Evolutionary conservation across 176 grass and related monocot species (phyloP).

Genomic region (Tillandsia leiboldiana): DNA sequence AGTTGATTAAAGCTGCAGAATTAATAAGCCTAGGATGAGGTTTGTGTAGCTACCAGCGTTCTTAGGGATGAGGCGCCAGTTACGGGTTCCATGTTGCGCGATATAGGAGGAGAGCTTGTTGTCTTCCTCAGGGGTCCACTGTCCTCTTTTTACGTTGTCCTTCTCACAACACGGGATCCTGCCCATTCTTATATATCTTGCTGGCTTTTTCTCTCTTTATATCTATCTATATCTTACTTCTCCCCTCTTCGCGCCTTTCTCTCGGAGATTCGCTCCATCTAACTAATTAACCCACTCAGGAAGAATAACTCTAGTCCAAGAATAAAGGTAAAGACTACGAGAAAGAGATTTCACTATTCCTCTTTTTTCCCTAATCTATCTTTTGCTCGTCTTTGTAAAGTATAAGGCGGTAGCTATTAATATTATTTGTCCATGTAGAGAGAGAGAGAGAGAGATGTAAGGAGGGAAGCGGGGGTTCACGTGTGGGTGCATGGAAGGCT

Average conservation of each 20-base stretch:
- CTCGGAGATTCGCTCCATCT: not conserved
- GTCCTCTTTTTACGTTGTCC: constrained; percentile 90
- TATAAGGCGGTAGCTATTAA: not conserved
- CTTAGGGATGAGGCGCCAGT: constrained; percentile 97
- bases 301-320: not conserved
- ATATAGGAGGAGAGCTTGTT: constrained; percentile 95
- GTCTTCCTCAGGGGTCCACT: constrained; percentile 98
- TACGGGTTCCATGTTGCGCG: constrained; percentile 69
- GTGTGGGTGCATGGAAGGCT: constrained; percentile 35
- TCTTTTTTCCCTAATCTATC: too few species aligned
- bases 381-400: not conserved
- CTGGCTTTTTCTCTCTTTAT: constrained; percentile 7
- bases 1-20: too few species aligned
- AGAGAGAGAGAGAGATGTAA: not conserved
- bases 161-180: constrained; percentile 94
- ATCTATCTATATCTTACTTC: not conserved
- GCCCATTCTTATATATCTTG: constrained; percentile 34
- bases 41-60: constrained; percentile 57
- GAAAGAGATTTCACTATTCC: not conserved
- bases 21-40: not conserved
- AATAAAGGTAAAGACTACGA: not conserved
- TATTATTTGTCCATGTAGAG: constrained; percentile 33
- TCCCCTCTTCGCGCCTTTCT: not conserved
- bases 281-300: too few species aligned
- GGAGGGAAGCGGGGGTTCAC: constrained; percentile 23